Evolutionary conservation across 2,329 filamentous ascomycete species (phyloP), one percentile per base, ranked within the genome.

Genomic region (Aspergillus chevalieri): DNA sequence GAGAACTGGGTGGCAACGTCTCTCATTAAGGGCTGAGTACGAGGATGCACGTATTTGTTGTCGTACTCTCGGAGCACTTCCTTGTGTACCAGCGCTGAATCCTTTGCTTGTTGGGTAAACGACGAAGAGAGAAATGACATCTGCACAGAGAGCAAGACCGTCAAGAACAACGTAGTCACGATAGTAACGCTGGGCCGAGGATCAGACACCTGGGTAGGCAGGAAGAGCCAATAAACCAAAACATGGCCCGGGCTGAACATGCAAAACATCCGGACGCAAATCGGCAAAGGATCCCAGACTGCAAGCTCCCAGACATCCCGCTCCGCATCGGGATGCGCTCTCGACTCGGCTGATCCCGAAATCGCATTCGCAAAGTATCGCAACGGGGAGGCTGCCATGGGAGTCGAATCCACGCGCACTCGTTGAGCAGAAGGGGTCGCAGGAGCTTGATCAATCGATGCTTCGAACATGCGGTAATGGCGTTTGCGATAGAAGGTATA

Each of bases 41-140:
- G 80, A 2, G 93, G 93, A 62, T 94, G 89, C 1, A 98, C 93
- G 63, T 86, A 96, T 73, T 98, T 98, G 58, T 83, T 88, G 65
- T 97, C 89, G 65, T 98, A 98, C 71, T 98, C 93, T 65, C 90
- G 85, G 71, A 97, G 78, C 4, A 97, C 92, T 69, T 97, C 88
- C 59, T 86, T 89, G 58, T 95, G 89, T 51, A 98, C 86, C 43
- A 96, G 79, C 2, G 84, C 78, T 2, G 82, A 82, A 67, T 98
- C 93, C 65, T 90, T 95, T 52, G 82, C 82, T 66, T 97, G 91
- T 65, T 92, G 91, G 3, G 81, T 78, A 69, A 92, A 97, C 30
- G 78, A 83, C 2, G 78, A 79, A 52, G 86, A 84, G 45, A 97
- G 74, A 26, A 89, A 75, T 47, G 83, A 78, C 55, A 97, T 79